These are phyloP conservation scores for Colletotrichum sp. DNA, from an alignment of 2,329 filamentous ascomycete species.

Conservation along the genomic window DNA sequence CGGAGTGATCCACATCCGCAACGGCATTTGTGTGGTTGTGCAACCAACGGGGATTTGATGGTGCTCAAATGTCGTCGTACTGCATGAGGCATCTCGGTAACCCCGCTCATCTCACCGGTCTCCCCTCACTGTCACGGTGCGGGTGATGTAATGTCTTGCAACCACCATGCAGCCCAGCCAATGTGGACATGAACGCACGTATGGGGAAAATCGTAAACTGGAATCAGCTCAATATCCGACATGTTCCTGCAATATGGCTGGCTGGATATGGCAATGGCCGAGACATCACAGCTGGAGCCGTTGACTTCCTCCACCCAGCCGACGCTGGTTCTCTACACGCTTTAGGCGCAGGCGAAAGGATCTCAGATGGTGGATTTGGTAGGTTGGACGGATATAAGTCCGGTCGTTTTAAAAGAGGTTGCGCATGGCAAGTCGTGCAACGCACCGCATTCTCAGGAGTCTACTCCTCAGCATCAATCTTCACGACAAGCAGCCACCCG, in stretches of 20 bases:
- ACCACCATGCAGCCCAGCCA: not conserved
- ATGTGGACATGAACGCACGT: not conserved
- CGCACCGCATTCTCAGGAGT: not conserved
- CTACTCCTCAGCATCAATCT: not conserved
- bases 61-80: not conserved
- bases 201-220: not conserved
- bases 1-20: not conserved
- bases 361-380: not conserved
- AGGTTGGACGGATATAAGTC: not conserved
- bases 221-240: not conserved
- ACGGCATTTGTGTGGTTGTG: not conserved
- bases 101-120: not conserved
- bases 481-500: not conserved
- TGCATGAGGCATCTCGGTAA: not conserved
- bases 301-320: not conserved
- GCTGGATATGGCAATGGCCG: not conserved
- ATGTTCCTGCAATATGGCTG: not conserved
- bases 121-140: not conserved
- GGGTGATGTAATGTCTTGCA: not conserved
- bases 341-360: not conserved
- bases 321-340: not conserved
- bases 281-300: not conserved
- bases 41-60: not conserved
- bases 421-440: not conserved
- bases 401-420: not conserved